Evolutionary conservation across 2,329 filamentous ascomycete genomes (phyloP).

Genomic region (Botrytis paeoniae): DNA sequence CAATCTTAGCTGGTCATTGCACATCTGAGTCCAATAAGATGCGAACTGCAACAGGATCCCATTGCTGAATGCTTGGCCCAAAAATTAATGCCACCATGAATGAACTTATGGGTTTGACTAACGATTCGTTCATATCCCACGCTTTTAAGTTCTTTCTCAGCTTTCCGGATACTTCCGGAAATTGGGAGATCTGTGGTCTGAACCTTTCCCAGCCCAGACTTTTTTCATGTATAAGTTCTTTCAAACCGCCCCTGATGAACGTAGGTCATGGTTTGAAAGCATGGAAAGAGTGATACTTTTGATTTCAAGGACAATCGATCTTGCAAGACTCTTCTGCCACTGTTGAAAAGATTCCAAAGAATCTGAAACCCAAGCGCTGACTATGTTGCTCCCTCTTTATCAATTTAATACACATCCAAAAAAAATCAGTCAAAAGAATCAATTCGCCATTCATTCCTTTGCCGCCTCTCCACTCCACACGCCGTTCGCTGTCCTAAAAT

Average conservation of each 20-base stretch:
- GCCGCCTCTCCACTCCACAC: neutral
- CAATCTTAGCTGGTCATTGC: neutral
- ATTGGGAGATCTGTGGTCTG: neutral
- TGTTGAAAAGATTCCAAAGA: neutral
- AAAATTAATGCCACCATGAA: neutral
- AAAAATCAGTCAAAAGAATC: neutral
- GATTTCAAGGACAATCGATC: neutral
- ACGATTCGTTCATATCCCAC: neutral
- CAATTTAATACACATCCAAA: neutral
- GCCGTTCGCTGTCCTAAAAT: too few species aligned
- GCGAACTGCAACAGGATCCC: neutral
- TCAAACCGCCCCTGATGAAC: neutral
- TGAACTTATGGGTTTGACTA: neutral
- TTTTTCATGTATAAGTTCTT: neutral
- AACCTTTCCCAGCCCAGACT: neutral
- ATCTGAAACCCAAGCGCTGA: neutral
- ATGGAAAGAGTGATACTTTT: neutral
- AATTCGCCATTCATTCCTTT: neutral
- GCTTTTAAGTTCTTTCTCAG: neutral
- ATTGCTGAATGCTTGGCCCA: too few species aligned
- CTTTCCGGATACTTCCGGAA: neutral
- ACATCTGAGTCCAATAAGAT: neutral
- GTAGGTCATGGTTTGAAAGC: neutral
- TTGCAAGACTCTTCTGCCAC: neutral
- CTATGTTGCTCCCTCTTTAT: neutral